A percentile compares a stretch with the other conserved stretches of the same genome.
Evolutionary conservation across 305 asterid genomes (phyloP).

Genomic region (Solanum hybrid): DNA sequence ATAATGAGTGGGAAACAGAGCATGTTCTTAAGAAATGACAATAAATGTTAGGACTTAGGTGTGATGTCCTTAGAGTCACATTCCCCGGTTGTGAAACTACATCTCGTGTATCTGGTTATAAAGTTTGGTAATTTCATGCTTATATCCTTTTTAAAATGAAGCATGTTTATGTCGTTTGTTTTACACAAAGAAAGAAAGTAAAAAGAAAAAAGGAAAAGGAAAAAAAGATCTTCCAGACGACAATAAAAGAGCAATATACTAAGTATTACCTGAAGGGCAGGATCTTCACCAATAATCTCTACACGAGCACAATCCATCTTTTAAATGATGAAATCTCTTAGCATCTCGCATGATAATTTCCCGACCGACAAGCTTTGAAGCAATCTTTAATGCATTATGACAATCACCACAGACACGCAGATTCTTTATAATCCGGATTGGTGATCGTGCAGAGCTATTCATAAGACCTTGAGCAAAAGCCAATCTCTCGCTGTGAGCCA

Average conservation of each 20-base stretch:
- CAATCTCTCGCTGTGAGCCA: constrained; percentile 85
- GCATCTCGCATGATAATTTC: constrained; percentile 67
- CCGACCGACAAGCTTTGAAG: constrained; percentile 79
- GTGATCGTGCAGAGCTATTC: constrained; percentile 50
- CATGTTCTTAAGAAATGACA: not conserved
- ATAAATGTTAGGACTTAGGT: not conserved
- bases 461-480: constrained; percentile 80
- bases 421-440: constrained; percentile 70
- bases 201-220: not conserved
- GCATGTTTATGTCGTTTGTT: no score
- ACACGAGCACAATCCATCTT: constrained; percentile 71
- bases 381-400: constrained; percentile 71
- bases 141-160: no score
- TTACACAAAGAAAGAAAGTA: not conserved
- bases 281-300: constrained; percentile 71
- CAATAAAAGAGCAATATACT: not conserved
- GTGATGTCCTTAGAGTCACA: not conserved
- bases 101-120: not conserved
- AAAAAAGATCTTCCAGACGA: not conserved
- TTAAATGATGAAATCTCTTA: constrained; percentile 80
- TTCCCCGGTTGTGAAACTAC: not conserved
- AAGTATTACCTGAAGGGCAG: constrained; percentile 16
- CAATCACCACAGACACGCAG: constrained; percentile 78
- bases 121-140: not conserved
- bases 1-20: not conserved